Conservation (phyloP, 768 basidiomycete species). For the Sarcodon aspratus region DNA sequence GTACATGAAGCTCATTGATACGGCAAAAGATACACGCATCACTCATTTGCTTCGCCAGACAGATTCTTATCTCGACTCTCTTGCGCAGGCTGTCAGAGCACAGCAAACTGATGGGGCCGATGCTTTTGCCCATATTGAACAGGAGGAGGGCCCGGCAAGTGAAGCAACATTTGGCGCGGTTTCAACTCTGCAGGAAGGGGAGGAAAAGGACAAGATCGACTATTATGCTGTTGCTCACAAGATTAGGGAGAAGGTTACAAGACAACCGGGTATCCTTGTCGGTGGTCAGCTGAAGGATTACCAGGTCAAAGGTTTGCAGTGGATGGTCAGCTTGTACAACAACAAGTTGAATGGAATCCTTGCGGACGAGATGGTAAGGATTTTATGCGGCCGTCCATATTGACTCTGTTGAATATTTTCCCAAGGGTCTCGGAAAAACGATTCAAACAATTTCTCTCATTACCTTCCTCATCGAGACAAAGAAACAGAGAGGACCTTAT, state of each 20-base stretch:
- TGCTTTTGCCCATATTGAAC: constrained; percentile 33
- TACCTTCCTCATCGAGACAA: constrained; percentile 85
- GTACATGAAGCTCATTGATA: constrained; percentile 98
- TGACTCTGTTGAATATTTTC: constrained; percentile 5
- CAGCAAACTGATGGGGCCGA: constrained; percentile 52
- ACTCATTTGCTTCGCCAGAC: constrained; percentile 93
- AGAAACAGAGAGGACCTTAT: constrained; percentile 87
- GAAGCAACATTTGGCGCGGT: constrained; percentile 91
- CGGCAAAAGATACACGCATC: constrained; percentile 97
- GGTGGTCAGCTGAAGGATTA: constrained; percentile 93
- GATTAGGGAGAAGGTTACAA: constrained; percentile 75
- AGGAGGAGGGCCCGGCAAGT: constrained; percentile 63
- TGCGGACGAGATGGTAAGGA: constrained; percentile 82
- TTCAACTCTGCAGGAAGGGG: constrained; percentile 46
- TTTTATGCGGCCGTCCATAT: neutral
- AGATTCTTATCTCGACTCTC: constrained; percentile 87
- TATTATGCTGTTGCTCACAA: constrained; percentile 95
- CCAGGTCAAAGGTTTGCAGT: constrained; percentile 89
- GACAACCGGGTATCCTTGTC: constrained; percentile 62
- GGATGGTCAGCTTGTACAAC: constrained; percentile 98
- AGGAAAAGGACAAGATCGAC: constrained; percentile 70
- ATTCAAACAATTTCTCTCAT: constrained; percentile 94
- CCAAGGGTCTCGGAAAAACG: constrained; percentile 87
- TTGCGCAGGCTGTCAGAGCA: constrained; percentile 86
- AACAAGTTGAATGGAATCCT: constrained; percentile 92